Conservation (phyloP, 495 filamentous ascomycete species). For the Xanthoparmelia taractica region DNA sequence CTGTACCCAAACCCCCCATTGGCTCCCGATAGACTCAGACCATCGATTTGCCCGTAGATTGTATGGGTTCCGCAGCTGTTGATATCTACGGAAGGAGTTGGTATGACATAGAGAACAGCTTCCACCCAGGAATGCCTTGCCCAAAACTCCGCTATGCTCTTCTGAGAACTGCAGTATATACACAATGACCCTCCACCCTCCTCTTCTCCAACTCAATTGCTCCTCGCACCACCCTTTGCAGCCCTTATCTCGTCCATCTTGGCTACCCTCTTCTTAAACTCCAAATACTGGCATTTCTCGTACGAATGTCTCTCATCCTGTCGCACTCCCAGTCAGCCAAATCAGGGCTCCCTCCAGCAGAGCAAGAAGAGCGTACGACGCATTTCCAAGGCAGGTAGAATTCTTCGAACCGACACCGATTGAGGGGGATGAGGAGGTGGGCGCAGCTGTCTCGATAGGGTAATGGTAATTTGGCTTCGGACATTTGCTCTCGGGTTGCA, state of each 20-base stretch:
- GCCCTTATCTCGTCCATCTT: conserved; percentile 96
- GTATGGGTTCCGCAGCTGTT: not conserved
- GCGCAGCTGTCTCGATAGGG: conserved; percentile 92
- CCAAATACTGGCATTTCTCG: conserved; percentile 98
- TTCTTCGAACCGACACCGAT: conserved; percentile 83
- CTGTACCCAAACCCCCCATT: no score
- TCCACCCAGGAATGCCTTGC: not conserved
- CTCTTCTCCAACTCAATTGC: conserved; percentile 53
- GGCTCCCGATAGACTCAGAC: not conserved
- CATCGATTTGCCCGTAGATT: not conserved
- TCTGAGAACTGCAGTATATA: not conserved
- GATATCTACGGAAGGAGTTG: not conserved
- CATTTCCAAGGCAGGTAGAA: conserved; percentile 98
- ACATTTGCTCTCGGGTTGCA: conserved; percentile 85
- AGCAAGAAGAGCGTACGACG: conserved; percentile 55
- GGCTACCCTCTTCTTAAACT: conserved; percentile 95
- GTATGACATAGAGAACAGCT: not conserved
- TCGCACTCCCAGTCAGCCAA: conserved; percentile 5
- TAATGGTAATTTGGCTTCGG: conserved; percentile 77
- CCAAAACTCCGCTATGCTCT: not conserved
- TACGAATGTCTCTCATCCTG: conserved; percentile 93
- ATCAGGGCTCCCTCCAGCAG: not conserved
- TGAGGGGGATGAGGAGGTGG: conserved; percentile 87
- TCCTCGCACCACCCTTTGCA: conserved; percentile 77
- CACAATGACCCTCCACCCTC: not conserved